Evolutionary conservation across 169 alveolate genomes (phyloP).

Genomic region (Ichthyophthirius multifiliis): DNA sequence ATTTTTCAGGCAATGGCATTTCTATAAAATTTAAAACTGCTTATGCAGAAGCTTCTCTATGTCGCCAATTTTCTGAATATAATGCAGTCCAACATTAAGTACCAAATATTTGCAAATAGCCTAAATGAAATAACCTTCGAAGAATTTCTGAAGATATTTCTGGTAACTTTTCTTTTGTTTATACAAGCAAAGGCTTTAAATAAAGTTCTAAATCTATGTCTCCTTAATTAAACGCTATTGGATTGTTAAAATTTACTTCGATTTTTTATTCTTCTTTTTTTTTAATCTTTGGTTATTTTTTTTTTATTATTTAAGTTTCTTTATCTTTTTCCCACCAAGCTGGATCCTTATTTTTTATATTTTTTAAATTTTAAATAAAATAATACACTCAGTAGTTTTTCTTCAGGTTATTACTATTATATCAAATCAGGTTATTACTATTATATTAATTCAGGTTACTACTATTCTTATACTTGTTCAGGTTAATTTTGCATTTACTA

Average conservation of each 20-base stretch:
- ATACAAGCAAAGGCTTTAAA: conserved; percentile 62
- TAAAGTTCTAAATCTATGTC: conserved; percentile 85
- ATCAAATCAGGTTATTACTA: too few species aligned
- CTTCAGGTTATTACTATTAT: too few species aligned
- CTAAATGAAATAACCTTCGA: conserved; percentile 61
- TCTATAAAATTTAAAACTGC: conserved; percentile 82
- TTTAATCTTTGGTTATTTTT: conserved; percentile 12
- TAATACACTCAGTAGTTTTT: too few species aligned
- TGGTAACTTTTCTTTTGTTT: conserved; percentile 71
- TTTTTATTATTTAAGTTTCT: background rate
- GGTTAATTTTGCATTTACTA: background rate
- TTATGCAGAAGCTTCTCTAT: conserved; percentile 82
- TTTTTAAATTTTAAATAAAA: too few species aligned
- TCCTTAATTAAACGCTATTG: conserved; percentile 77
- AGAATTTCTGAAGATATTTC: conserved; percentile 59
- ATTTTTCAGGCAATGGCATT: conserved; percentile 74
- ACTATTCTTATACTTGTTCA: background rate
- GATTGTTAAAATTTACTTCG: conserved; percentile 30
- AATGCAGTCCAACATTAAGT: conserved; percentile 79
- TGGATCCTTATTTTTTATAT: background rate
- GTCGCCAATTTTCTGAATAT: conserved; percentile 83
- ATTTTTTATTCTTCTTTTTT: conserved; percentile 38
- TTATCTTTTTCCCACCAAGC: conserved; percentile 24
- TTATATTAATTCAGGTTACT: background rate
- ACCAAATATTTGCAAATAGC: conserved; percentile 74